Evolutionary conservation across 495 filamentous ascomycete genomes (phyloP), one percentile per base, ranked within the genome.

Genomic region (Elaphomyces granulatus): DNA sequence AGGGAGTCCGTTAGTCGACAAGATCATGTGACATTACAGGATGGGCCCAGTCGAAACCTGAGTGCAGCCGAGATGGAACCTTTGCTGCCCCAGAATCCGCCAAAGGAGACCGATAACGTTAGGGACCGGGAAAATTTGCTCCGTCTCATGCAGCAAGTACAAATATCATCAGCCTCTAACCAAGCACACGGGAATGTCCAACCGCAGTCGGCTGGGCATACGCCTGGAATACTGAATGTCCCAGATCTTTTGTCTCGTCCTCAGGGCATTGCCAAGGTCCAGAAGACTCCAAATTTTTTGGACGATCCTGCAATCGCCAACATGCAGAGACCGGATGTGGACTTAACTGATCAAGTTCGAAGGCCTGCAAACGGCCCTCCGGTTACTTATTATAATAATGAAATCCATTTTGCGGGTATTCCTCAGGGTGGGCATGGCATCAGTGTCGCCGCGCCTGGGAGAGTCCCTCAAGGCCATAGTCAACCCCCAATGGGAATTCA

Each of bases 141-240:
- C 20, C 65, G 63, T 14, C 50, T 74, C 28, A 72, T 74, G 70
- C 67, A 71, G 36, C 68, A 71, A 48, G 55, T 60, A 19, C 55
- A 55, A 15, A 51, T 66, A 16, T 59, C 52, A 33, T 57, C 60
- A 17, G 44, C 36, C 21, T 36, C 45, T 32, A 45, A 40, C 32
- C 37, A 54, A 8, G 39, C 50, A 31, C 48, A 45, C 16, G 48
- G 51, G n/a, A 49, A 38, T 36, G 40, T 47, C 19, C 57, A 60
- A 32, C 49, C 58, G 23, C 64, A 59, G n/a, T 56, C 50, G 37
- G 46, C 47, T 4, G 58, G 58, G 7, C 49, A 55, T 15, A 43
- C 50, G 41, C 63, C 64, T 41, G 65, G 60, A 4, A 46, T 70
- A 28, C 46, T 57, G 43, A 56, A 52, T 20, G 58, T 72, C 45